These are phyloP conservation scores for Fusarium sp. DNA, from an alignment of 2,329 filamentous ascomycete species.

Conservation along the genomic window DNA sequence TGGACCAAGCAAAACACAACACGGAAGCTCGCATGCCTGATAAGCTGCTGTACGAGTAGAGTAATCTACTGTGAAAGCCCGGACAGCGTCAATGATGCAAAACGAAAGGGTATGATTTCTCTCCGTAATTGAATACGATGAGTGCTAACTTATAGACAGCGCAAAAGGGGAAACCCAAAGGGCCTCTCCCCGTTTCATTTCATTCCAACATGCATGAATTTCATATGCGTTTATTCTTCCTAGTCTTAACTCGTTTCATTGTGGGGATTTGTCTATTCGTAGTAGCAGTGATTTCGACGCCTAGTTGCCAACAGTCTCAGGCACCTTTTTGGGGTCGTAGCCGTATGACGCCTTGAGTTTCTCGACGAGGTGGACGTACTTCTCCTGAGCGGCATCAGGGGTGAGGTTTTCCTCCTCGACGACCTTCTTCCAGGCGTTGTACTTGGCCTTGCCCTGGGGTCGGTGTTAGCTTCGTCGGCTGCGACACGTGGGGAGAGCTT, in stretches of 20 bases:
- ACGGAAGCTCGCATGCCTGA: neutral
- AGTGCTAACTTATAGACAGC: conserved; percentile 21
- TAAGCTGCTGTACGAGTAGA: neutral
- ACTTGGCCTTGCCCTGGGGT: conserved; percentile 82
- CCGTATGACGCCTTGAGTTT: conserved; percentile 77
- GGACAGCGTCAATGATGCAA: conserved; percentile 6
- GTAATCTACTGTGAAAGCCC: neutral
- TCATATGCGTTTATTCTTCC: conserved; percentile 24
- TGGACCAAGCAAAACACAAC: neutral
- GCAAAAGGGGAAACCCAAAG: conserved; percentile 18
- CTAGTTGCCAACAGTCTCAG: conserved; percentile 65
- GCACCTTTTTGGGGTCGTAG: conserved; percentile 73
- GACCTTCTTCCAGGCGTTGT: conserved; percentile 79
- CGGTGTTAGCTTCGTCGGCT: conserved; percentile 18
- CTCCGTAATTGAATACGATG: conserved; percentile 27
- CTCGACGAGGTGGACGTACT: conserved; percentile 81
- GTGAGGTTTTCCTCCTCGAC: conserved; percentile 72
- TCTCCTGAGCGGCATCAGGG: conserved; percentile 76
- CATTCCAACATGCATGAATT: conserved; percentile 24
- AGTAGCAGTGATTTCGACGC: neutral
- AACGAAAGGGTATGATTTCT: conserved; percentile 43
- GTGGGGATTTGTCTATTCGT: conserved; percentile 20
- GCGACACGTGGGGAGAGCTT: conserved; percentile 19
- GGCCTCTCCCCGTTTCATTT: conserved; percentile 14
- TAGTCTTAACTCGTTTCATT: conserved; percentile 35